These are phyloP conservation scores for Oryza glumipatula DNA, from an alignment of 176 grass and related monocot genomes.

Conservation along the genomic window DNA sequence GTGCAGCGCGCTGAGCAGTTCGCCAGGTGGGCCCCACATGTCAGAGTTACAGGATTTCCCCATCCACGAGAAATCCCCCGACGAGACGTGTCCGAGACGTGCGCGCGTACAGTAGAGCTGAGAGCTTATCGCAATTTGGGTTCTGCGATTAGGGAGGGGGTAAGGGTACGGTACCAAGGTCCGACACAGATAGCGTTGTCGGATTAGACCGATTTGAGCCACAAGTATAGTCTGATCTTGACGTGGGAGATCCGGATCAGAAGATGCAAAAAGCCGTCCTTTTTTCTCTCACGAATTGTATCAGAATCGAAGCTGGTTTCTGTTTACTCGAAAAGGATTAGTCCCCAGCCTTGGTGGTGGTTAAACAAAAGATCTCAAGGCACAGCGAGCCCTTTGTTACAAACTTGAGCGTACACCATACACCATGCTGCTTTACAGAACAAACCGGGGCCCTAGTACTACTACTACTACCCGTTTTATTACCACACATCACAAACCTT, in stretches of 20 bases:
- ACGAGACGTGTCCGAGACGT: background rate
- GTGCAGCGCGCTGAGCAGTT: slow-evolving; percentile 8
- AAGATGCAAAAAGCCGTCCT: background rate
- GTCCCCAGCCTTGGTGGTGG: too few relatives aligned
- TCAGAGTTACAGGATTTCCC: background rate
- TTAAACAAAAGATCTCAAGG: background rate
- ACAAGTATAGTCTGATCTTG: background rate
- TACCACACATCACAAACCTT: background rate
- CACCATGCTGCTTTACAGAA: background rate
- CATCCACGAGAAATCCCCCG: background rate
- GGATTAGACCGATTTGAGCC: background rate
- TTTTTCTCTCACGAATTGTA: background rate
- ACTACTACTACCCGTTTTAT: too few relatives aligned
- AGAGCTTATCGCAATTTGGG: background rate
- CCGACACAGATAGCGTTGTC: background rate
- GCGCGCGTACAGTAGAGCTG: background rate
- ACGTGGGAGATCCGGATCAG: background rate
- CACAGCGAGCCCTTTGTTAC: background rate
- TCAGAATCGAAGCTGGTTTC: background rate
- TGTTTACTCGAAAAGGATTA: background rate
- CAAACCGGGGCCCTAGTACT: background rate
- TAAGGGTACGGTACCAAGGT: background rate
- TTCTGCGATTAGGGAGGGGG: background rate
- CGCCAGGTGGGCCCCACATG: background rate
- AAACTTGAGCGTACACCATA: background rate